These are phyloP conservation scores for Citrus trifoliata DNA, from an alignment of 345 rosid genomes.

Conservation along the genomic window DNA sequence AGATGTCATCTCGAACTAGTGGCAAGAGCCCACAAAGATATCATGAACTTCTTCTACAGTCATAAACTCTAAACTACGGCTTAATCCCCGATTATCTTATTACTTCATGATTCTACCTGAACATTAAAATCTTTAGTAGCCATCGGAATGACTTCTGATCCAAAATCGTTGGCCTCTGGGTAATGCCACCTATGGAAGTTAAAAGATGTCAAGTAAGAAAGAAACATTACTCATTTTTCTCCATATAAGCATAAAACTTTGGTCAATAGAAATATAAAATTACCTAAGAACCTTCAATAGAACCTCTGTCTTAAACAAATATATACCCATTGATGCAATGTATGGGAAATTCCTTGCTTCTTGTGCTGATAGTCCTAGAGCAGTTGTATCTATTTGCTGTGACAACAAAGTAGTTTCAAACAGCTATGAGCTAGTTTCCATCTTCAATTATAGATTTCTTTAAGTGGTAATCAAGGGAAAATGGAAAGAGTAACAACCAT, in stretches of 20 bases:
- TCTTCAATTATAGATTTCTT: too few relatives aligned
- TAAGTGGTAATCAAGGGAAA: too few relatives aligned
- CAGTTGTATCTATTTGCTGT: constrained; percentile 71
- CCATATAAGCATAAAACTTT: constrained; percentile 2
- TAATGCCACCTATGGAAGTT: constrained; percentile 42
- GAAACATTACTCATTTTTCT: constrained; percentile 6
- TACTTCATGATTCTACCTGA: constrained; percentile 42
- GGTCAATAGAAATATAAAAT: neutral
- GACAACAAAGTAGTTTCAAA: neutral
- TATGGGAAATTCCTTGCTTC: constrained; percentile 55
- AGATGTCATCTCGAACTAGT: neutral
- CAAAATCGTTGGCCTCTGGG: constrained; percentile 78
- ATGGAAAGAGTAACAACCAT: constrained; percentile 41
- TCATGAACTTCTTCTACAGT: neutral
- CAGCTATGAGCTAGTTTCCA: neutral
- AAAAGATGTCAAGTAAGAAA: constrained; percentile 41
- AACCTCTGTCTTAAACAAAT: constrained; percentile 70
- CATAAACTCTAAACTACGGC: neutral
- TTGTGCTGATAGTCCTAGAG: constrained; percentile 61
- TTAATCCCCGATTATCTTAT: neutral
- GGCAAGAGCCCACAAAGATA: neutral
- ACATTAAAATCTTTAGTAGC: constrained; percentile 61
- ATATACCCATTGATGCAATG: constrained; percentile 93
- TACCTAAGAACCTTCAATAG: constrained; percentile 59
- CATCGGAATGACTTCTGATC: constrained; percentile 76